phyloP scores from a whole-genome alignment of 352 stramenopile genomes.

The Phytophthora macrochlamydospora region DNA sequence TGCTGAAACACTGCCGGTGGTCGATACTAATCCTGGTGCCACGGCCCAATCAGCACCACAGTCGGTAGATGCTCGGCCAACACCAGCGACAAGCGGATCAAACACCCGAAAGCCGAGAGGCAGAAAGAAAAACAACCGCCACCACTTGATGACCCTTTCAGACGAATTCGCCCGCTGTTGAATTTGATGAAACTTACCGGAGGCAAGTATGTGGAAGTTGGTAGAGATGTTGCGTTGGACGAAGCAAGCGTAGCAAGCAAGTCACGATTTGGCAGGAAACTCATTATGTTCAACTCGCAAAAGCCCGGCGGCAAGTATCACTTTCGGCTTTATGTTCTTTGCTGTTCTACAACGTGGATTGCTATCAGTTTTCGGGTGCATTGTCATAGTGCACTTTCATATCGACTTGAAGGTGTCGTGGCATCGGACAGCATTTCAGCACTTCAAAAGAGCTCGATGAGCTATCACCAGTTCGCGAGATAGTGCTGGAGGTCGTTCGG shows the following conservation, averaged over 20 bases:
- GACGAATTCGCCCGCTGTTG: slow-evolving; percentile 25
- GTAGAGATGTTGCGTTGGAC: slow-evolving; percentile 31
- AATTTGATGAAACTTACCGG: slow-evolving; percentile 34
- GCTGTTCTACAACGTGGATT: slow-evolving; percentile 35
- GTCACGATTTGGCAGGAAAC: slow-evolving; percentile 25
- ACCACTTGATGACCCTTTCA: not conserved
- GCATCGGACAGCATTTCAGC: not conserved
- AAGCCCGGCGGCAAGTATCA: slow-evolving; percentile 35
- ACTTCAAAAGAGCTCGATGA: slow-evolving; percentile 5
- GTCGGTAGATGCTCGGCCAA: no score
- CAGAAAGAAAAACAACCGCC: no score
- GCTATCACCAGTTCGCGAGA: slow-evolving; percentile 12
- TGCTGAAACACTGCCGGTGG: no score
- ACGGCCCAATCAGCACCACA: no score
- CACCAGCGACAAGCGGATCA: no score
- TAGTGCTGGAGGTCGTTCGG: slow-evolving; percentile 25
- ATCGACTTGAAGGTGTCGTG: slow-evolving; percentile 19
- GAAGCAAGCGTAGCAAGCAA: slow-evolving; percentile 29
- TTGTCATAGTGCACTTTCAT: slow-evolving; percentile 20
- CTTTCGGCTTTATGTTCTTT: slow-evolving; percentile 33
- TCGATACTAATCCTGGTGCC: no score
- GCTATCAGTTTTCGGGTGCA: slow-evolving; percentile 15
- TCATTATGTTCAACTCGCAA: slow-evolving; percentile 28
- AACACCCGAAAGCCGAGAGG: no score
- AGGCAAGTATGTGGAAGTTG: slow-evolving; percentile 27